Evolutionary conservation across 202 grass and related monocot species (phyloP), one percentile per base, ranked within the genome.

Genomic region (Hordeum pubiflorum): DNA sequence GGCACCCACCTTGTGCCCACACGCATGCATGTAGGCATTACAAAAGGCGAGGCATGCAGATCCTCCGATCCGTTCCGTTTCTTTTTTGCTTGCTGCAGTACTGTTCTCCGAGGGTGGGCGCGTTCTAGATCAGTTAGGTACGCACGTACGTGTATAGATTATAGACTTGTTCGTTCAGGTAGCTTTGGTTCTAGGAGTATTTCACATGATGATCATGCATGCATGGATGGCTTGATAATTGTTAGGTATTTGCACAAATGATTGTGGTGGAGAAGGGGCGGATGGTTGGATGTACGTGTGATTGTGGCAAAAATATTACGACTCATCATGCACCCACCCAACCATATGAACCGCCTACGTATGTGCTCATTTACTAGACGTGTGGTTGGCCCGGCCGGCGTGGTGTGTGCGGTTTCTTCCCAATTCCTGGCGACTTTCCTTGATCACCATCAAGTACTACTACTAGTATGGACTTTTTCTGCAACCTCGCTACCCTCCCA

Each of bases 241-340:
- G 44, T 50, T 50, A 50, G 44, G 44, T 50, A n/a, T 43, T 33
- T 4, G 26, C n/a, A 27, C 13, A 41, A 40, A 72, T 70, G 13
- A 81, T 81, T 38, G 56, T 79, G 41, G 33, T 4, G 40, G 36
- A 41, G 46, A 4, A 56, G 15, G 15, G 43, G 37, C 2, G 8
- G 3, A 26, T 23, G 39, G 41, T 74, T 46, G 68, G 18, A 76
- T 72, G 82, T 39, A 23, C 23, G 63, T 43, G 79, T 59, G 65
- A 79, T 74, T 87, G 87, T 90, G 84, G 80, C 74, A 58, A 14
- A 76, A 76, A 38, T 14, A 31, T 61, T 69, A 74, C 75, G 81
- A 81, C 88, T 86, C 82, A 86, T 80, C 63, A 52, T 13, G 60
- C 41, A 86, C 80, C 86, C 80, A 84, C 72, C 61, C 69, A 72